Base-by-base conservation (phyloP, 1,284 basidiomycete genomes). In the Takashimella koratensis region DNA sequence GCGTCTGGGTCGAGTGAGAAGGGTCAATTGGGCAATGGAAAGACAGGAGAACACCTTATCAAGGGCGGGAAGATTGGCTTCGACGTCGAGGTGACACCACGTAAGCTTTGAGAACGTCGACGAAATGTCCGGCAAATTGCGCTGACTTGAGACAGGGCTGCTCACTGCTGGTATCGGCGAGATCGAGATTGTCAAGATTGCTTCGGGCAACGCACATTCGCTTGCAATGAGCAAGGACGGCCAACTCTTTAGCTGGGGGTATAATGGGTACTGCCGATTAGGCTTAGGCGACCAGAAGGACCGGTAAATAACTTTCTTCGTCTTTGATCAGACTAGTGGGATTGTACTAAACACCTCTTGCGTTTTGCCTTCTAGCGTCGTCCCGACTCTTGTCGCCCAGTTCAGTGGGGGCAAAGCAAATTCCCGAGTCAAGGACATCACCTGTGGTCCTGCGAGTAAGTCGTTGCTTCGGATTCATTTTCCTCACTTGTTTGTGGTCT, bases 1-100 rank as follows among this genome's bases (percentile, higher is more conserved):
- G 82, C 90, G 0, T 86, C 90, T 60, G 94, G 94, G 30, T 92
- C 88, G 51, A 88, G 85, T n/a, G 91, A 96, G 74, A 86, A 90
- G 61, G 94, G 94, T 2, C 91, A 96, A 63, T 80, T 97, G 0
- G 94, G 92, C 1, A 94, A 92, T 65, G 93, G 93, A 13, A 83
- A 11, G 24, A 46, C 58, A 51, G 67, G 66, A 16, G 90, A 94
- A 74, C 83, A 90, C 41, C 87, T 95, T 56, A 84, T 86, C 5
- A 86, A 86, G 2, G 88, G 85, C 36, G 89, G 89, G 61, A 90
- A 90, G 71, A 82, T 85, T 0, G 85, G 83, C 10, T 95, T 83
- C 65, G 90, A 92, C 70, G 81, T 88, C n/a, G 85, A 89, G 65
- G 76, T 79, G 19, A 81, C 85, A 12, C 88, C 91, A 22, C 78